Conservation (phyloP, 2,329 filamentous ascomycete species). For the Mycocentrospora acerina region DNA sequence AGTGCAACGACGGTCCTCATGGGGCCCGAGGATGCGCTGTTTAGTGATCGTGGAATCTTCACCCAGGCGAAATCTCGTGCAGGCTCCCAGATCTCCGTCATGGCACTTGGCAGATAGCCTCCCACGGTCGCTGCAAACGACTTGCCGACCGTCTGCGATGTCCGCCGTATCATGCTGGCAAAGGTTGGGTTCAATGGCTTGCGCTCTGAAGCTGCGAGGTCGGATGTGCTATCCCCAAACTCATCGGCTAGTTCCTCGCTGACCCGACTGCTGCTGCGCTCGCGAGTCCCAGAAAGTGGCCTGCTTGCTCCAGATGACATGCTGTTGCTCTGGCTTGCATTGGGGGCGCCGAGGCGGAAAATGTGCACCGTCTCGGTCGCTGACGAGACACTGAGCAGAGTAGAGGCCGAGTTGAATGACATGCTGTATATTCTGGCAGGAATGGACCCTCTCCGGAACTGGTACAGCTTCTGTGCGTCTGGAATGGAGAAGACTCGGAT, state of each 20-base stretch:
- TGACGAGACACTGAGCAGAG: constrained; percentile 90
- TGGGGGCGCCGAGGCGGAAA: constrained; percentile 67
- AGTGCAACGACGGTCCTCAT: constrained; percentile 93
- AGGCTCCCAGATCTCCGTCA: constrained; percentile 98
- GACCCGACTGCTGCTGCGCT: constrained; percentile 47
- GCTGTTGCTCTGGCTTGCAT: constrained; percentile 38
- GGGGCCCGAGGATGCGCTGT: constrained; percentile 49
- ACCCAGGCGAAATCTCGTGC: constrained; percentile 94
- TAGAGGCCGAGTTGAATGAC: constrained; percentile 95
- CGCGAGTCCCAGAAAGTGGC: constrained; percentile 30
- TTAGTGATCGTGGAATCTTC: constrained; percentile 71
- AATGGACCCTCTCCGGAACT: constrained; percentile 93
- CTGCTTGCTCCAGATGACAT: constrained; percentile 27
- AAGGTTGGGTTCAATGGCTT: constrained; percentile 69
- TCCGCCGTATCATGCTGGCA: constrained; percentile 87
- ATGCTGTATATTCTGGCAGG: constrained; percentile 97
- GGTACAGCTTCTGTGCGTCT: constrained; percentile 87
- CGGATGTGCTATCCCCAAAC: constrained; percentile 44
- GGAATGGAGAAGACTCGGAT: constrained; percentile 95
- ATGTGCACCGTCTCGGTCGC: constrained; percentile 96
- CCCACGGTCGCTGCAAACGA: constrained; percentile 86
- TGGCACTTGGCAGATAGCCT: constrained; percentile 87
- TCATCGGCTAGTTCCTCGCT: constrained; percentile 42
- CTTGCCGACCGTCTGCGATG: constrained; percentile 89
- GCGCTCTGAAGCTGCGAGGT: constrained; percentile 32